Percentiles rank a stretch among this genome's conserved stretches.
phyloP scores from a whole-genome alignment of 2,329 filamentous ascomycete species.

The Ambrosiella beaveri region DNA sequence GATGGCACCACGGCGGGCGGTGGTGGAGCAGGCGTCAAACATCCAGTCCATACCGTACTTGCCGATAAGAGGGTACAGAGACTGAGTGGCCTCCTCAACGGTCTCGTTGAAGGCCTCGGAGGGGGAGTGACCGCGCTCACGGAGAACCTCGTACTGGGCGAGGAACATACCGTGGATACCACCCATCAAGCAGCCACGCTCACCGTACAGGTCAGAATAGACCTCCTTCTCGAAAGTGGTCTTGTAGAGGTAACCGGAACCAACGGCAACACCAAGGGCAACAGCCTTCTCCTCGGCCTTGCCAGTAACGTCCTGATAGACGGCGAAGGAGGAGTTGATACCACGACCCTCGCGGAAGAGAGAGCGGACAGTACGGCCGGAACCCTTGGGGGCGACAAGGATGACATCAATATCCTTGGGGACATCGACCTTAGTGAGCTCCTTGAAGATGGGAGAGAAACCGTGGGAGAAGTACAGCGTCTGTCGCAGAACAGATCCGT shows the following conservation, averaged over 20 bases:
- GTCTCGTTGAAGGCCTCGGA: constrained; percentile 99
- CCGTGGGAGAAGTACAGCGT: constrained; percentile 99
- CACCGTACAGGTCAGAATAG: constrained; percentile 98
- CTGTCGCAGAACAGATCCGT: constrained; percentile 26
- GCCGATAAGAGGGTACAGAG: constrained; percentile 92
- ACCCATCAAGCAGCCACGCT: constrained; percentile 99
- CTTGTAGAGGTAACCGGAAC: constrained; percentile 98
- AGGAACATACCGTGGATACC: constrained; percentile 99
- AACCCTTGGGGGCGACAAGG: constrained; percentile 97
- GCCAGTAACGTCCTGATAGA: constrained; percentile 96
- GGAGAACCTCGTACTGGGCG: constrained; percentile 98
- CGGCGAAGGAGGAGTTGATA: constrained; percentile 98
- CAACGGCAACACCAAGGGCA: constrained; percentile 90
- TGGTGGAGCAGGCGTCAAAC: constrained; percentile 99
- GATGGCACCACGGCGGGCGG: constrained; percentile 92
- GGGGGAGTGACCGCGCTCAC: constrained; percentile 92
- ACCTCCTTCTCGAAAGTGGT: constrained; percentile 99
- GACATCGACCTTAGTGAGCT: constrained; percentile 96
- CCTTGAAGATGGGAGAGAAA: constrained; percentile 99
- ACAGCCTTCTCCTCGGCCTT: constrained; percentile 97
- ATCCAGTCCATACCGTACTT: constrained; percentile 99
- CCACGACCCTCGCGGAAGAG: constrained; percentile 98
- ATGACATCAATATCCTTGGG: constrained; percentile 95
- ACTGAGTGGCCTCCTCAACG: constrained; percentile 98
- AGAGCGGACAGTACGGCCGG: constrained; percentile 92